Percentiles rank a stretch among this genome's conserved stretches.
Evolutionary conservation across 352 stramenopile species (phyloP).

Genomic region (Aphanomyces euteiches): DNA sequence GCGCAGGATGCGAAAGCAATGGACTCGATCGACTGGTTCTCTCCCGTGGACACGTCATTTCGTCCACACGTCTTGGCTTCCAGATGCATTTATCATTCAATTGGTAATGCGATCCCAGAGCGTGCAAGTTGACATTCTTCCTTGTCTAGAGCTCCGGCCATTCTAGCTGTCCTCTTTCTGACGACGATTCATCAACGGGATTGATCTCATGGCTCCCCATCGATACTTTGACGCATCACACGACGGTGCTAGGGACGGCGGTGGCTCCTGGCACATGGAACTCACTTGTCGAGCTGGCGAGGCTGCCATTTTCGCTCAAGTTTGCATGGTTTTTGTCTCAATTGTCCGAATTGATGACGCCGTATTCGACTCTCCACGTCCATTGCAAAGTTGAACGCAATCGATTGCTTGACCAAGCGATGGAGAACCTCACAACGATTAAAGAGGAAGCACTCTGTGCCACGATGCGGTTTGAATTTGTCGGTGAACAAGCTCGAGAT

Average conservation of each 20-base stretch:
- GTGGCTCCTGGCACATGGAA: conserved; percentile 50
- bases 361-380: conserved; percentile 76
- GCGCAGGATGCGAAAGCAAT: conserved; percentile 64
- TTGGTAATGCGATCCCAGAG: background rate
- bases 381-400: conserved; percentile 44
- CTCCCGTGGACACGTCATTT: background rate
- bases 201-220: conserved; percentile 43
- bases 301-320: conserved; percentile 72
- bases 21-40: conserved; percentile 67
- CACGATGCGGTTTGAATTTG: conserved; percentile 72
- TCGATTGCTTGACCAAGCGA: conserved; percentile 59
- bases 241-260: background rate
- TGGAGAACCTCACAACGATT: conserved; percentile 57
- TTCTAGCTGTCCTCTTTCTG: too few species aligned
- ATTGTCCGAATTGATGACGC: conserved; percentile 55
- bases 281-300: conserved; percentile 28
- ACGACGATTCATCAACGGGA: too few species aligned
- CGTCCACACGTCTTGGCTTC: too few species aligned
- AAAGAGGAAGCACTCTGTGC: conserved; percentile 52
- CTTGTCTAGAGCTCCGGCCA: too few species aligned
- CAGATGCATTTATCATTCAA: conserved; percentile 11
- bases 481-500: conserved; percentile 75
- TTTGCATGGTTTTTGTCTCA: conserved; percentile 81
- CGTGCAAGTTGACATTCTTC: too few species aligned
- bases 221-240: background rate